Conservation (phyloP, 176 grass and related monocot genomes). For the Tillandsia leiboldiana region DNA sequence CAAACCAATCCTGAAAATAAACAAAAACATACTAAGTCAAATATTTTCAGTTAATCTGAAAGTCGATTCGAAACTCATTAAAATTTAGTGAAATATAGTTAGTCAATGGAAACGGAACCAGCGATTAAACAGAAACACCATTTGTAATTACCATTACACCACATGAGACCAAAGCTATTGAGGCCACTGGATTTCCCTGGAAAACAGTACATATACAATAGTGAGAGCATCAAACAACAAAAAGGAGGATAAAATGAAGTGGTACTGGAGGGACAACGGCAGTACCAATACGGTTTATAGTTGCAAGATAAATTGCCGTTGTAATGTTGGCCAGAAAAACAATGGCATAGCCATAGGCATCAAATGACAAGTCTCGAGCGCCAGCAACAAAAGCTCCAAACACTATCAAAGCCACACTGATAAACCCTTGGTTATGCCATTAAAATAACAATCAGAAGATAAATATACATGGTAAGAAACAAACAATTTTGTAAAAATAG, state of each 20-base stretch:
- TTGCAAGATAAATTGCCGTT: constrained; percentile 97
- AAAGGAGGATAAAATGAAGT: constrained; percentile 1
- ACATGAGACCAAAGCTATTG: constrained; percentile 99
- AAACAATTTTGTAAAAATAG: not conserved
- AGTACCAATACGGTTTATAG: constrained; percentile 91
- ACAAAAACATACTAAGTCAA: not conserved
- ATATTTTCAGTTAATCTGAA: not conserved
- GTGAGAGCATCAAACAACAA: constrained; percentile 18
- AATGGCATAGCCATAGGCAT: constrained; percentile 75
- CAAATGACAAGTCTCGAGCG: constrained; percentile 85
- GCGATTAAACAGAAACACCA: not conserved
- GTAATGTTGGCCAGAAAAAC: constrained; percentile 91
- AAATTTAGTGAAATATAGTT: too few species aligned
- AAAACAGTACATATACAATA: constrained; percentile 14
- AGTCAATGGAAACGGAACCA: too few species aligned
- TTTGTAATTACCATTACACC: constrained; percentile 81
- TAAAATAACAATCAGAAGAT: constrained; percentile 22
- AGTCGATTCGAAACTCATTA: not conserved
- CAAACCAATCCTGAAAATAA: constrained; percentile 77
- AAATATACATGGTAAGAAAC: not conserved
- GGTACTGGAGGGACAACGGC: constrained; percentile 10
- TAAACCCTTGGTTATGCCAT: constrained; percentile 35
- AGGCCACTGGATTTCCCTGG: constrained; percentile 90
- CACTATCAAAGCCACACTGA: constrained; percentile 94
- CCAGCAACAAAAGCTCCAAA: constrained; percentile 94